These are phyloP conservation scores for Incumbomyces lentus DNA, from an alignment of 2,329 filamentous ascomycete species.

Conservation along the genomic window DNA sequence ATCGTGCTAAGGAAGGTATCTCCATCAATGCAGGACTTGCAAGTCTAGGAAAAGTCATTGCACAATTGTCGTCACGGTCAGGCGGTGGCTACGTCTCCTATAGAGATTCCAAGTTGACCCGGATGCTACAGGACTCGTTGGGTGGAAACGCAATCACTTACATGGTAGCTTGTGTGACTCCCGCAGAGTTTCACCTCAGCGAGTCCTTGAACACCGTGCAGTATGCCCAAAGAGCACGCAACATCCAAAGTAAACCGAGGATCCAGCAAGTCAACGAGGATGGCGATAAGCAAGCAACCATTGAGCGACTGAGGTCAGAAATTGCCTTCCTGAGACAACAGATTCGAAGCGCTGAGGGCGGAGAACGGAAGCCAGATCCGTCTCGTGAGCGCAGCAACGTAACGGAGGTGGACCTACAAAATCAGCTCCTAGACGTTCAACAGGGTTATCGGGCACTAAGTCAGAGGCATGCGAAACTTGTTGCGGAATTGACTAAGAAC, in stretches of 20 bases:
- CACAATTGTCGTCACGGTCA: constrained; percentile 84
- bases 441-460: constrained; percentile 91
- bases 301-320: constrained; percentile 87
- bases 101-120: constrained; percentile 92
- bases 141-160: constrained; percentile 97
- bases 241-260: constrained; percentile 93
- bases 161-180: constrained; percentile 98
- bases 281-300: constrained; percentile 83
- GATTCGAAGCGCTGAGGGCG: constrained; percentile 69
- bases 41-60: constrained; percentile 94
- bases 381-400: constrained; percentile 55
- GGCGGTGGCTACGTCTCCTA: constrained; percentile 89
- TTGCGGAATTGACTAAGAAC: constrained; percentile 77
- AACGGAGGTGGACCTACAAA: constrained; percentile 73
- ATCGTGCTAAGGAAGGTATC: constrained; percentile 89
- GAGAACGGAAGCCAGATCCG: constrained; percentile 55
- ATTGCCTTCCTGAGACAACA: constrained; percentile 90
- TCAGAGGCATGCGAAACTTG: constrained; percentile 87
- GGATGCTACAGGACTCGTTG: constrained; percentile 88
- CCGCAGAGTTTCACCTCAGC: constrained; percentile 91
- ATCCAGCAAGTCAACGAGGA: constrained; percentile 87
- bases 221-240: constrained; percentile 89
- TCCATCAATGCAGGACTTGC: constrained; percentile 96
- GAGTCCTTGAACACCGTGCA: constrained; percentile 96
- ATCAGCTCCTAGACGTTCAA: constrained; percentile 82